A percentile compares a stretch with the other conserved stretches of the same genome.
These are phyloP conservation scores for Phialophora macrospora DNA, from an alignment of 2,329 filamentous ascomycete species.

Conservation along the genomic window DNA sequence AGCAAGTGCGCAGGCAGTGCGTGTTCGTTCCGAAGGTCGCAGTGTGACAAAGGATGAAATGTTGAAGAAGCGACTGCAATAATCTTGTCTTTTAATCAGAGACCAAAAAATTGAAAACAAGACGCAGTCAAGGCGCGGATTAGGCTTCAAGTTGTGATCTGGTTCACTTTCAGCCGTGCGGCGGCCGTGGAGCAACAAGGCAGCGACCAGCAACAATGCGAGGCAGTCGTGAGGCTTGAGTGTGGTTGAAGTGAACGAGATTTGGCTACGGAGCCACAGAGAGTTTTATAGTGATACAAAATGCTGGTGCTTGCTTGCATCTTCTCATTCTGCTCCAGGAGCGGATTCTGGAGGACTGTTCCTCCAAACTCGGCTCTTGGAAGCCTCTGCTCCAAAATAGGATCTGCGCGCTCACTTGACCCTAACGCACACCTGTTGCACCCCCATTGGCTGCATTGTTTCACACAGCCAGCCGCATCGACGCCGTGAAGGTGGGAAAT, in stretches of 20 bases:
- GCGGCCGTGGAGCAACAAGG: conserved; percentile 1
- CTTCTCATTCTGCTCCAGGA: neutral
- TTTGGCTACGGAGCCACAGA: neutral
- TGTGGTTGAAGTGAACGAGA: neutral
- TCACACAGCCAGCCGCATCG: neutral
- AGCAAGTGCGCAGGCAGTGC: neutral
- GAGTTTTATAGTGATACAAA: neutral
- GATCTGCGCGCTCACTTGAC: neutral
- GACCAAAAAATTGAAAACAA: neutral
- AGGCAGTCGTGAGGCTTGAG: conserved; percentile 2
- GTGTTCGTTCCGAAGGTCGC: neutral
- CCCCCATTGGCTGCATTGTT: conserved; percentile 2
- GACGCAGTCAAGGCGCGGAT: neutral
- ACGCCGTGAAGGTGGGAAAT: neutral
- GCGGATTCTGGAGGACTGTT: neutral
- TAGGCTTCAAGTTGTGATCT: conserved; percentile 1
- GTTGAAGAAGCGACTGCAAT: neutral
- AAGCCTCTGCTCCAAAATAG: neutral
- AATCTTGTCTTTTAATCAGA: neutral
- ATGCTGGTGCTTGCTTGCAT: neutral
- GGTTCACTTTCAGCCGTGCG: neutral
- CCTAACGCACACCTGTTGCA: conserved; percentile 7
- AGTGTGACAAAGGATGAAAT: neutral
- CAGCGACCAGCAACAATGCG: neutral
- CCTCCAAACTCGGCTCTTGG: conserved; percentile 7